Evolutionary conservation across 2,329 filamentous ascomycete genomes (phyloP).

Genomic region (Diaporthe destruens): DNA sequence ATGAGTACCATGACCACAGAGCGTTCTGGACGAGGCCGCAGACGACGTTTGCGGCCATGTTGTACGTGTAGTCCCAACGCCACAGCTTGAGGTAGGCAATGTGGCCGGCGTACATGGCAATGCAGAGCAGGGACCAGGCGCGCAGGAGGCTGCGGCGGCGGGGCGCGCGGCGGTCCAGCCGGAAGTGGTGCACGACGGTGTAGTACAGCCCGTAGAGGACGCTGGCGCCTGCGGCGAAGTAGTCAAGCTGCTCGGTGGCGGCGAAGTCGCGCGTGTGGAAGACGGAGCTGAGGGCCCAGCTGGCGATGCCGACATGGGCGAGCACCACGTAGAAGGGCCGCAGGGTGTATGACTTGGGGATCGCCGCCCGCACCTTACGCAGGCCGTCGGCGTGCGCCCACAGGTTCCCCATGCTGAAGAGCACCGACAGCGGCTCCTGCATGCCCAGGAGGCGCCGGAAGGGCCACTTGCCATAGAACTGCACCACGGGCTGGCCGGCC

Average conservation of each 20-base stretch:
- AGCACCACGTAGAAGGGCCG: conserved; percentile 85
- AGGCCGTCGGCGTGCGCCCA: conserved; percentile 86
- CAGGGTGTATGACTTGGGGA: conserved; percentile 81
- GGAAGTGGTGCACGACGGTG: conserved; percentile 83
- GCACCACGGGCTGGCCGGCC: conserved; percentile 77
- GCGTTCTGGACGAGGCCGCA: conserved; percentile 84
- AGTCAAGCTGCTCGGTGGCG: conserved; percentile 93
- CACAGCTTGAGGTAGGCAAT: conserved; percentile 87
- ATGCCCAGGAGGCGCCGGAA: conserved; percentile 91
- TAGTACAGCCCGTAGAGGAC: conserved; percentile 95
- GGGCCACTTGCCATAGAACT: conserved; percentile 99
- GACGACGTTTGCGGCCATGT: conserved; percentile 94
- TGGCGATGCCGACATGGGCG: conserved; percentile 82
- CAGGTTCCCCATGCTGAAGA: conserved; percentile 94
- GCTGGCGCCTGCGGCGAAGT: conserved; percentile 90
- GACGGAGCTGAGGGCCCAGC: conserved; percentile 89
- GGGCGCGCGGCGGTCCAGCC: conserved; percentile 73
- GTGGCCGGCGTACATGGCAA: conserved; percentile 78
- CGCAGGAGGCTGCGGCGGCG: conserved; percentile 67
- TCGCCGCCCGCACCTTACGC: conserved; percentile 73
- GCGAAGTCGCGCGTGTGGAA: conserved; percentile 93
- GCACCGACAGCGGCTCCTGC: conserved; percentile 93
- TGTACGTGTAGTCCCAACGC: conserved; percentile 96
- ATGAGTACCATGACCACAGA: conserved; percentile 89
- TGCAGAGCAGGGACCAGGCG: conserved; percentile 81